Base-by-base conservation (phyloP, 148 eudicot genomes). In the Diospyros lotus region DNA sequence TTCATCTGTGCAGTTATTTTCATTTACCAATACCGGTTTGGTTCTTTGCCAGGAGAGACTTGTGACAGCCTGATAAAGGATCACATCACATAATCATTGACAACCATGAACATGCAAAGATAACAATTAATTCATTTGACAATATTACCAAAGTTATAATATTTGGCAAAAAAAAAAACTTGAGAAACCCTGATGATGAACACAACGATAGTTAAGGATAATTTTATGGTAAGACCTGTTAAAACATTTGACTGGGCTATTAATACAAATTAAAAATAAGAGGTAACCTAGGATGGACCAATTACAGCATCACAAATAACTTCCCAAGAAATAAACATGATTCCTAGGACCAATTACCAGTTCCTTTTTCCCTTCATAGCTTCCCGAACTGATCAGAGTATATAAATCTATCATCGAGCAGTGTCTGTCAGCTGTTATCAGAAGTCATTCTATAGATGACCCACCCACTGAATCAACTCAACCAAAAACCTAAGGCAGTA, bases 41-140 rank as follows among this genome's bases (percentile, higher is more conserved):
- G 93, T 90, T 77, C 98, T 92, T 83, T 92, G 97, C 98, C 98
- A 95, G 87, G 91, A 86, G 75, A 95, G 90, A 77, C 90, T 87
- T 65, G 96, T 90, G 67, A 95, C 96, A 73, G 98, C 96, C 98
- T 95, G 86, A 79, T 14, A 28, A 43, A 69, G 74, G 61, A 78
- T 56, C 12, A 60, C 64, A 73, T 3, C 4, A 55, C 7, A 38
- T 45, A 45, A 42, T 65, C 12, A 58, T 56, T 66, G 51, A 64
- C 18, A 2, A n/a, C 38, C 44, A 73, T 38, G 58, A 39, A 0
- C 28, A 28, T 28, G 28, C 28, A 28, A 28, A 28, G 28, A 28
- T 28, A 28, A 28, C 28, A 28, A 28, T 28, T 28, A 28, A 28
- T 28, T 28, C 28, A 28, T 28, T 28, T 28, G 28, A 28, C 28